Base-by-base conservation (phyloP, 2,329 filamentous ascomycete species). In the Scopulariopsis brevicaulis region DNA sequence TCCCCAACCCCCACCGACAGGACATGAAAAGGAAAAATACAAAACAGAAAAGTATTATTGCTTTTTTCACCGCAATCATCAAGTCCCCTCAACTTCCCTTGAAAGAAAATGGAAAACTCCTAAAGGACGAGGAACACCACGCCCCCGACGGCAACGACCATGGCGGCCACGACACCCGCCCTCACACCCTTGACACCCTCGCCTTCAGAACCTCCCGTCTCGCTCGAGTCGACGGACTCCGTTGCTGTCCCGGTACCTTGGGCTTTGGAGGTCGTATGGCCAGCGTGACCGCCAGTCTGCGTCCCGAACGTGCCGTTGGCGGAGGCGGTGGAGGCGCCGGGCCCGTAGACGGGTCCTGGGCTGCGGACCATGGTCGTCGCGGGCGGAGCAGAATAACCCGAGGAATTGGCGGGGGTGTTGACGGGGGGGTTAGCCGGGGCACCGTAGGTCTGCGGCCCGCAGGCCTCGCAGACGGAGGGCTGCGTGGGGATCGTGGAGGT, bases 51-150 rank as follows among this genome's bases (percentile, higher is more conserved):
- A 15, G 24, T 22, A 50, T 20, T 50, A 50, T 14, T 50, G 10
- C 46, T 50, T 50, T 50, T 50, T 20, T 18, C 40, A 11, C 20
- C 20, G 46, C 20, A 50, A 22, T 20, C 40, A n/a, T 46, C 8
- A 24, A 50, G 12, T 20, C 46, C 46, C 20, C 10, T 24, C n/a
- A 24, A 20, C 3, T 20, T 22, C n/a, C n/a, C n/a, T 40, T 3
- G 18, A 40, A 40, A 40, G 37, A 10, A 18, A 50, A 37, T 37
- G 46, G 20, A 24, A 50, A 50, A 7, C 20, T 20, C 48, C 22
- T 57, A 57, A 20, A 53, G 18, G 14, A 57, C 40, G 28, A 57
- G 34, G 34, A 57, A 35, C n/a, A 51, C 40, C 46, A 53, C 18
- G 5, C 48, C 55, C 4, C 32, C 20, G 25, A 53, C 12, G 32